Evolutionary conservation across 257 asterid genomes (phyloP), one percentile per base, ranked within the genome.

Genomic region (Echium plantagineum): DNA sequence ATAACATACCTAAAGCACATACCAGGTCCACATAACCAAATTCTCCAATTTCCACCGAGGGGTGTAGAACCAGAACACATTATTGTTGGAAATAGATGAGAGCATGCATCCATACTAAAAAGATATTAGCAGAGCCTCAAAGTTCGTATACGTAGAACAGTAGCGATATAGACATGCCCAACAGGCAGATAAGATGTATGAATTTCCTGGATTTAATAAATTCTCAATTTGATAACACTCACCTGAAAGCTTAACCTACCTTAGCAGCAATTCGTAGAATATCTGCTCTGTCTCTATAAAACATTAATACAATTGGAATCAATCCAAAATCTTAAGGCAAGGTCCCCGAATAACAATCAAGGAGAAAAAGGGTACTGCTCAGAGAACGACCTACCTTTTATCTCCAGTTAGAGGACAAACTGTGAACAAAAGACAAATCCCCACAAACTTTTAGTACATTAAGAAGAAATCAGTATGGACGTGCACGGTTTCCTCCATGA

Each of bases 401-500:
- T 73, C 83, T 81, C 90, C 93, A 78, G 78, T 74, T 59, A 85
- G 87, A 72, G 93, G 77, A 86, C 77, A 83, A 76, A 73, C 77
- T 85, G 64, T 74, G 83, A 90, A 83, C 66, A 78, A 82, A 88
- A 66, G 58, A 73, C 84, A 82, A 79, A 66, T 71, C 79, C 75
- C 81, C 87, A 83, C 71, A 87, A 80, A 71, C 69, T 85, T 61
- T 78, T 86, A 93, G 57, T 53, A 53, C 57, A 53, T 94, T 89
- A 71, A 79, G 72, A 68, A 66, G 69, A 72, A 69, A 66, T 73
- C 77, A 94, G 78, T 94, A 94, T 42, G 99, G 99, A 10, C 96
- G 96, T 4, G 97, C 77, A 51, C 99, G 97, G 69, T 83, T 89
- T 79, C 99, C 99, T 12, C 97, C 94, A 71, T 83, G 81, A 68